These are phyloP conservation scores for Mycena sp. DNA, from an alignment of 1,284 basidiomycete genomes.

Conservation along the genomic window DNA sequence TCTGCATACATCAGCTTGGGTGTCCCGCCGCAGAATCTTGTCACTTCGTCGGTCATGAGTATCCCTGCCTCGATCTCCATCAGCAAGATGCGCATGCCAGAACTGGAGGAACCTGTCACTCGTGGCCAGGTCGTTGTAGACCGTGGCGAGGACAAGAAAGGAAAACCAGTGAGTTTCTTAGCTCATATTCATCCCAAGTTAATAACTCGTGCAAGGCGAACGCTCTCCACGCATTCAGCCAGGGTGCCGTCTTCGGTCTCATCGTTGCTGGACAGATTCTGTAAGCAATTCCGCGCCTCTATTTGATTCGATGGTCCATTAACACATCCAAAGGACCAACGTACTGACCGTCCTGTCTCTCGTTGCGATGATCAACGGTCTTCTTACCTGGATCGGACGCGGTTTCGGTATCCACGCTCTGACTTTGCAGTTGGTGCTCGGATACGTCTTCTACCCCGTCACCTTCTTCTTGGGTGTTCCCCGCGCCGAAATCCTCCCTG, in stretches of 20 bases:
- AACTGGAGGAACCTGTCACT: slow-evolving; percentile 87
- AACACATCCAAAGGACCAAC: slow-evolving; percentile 61
- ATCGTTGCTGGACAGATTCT: slow-evolving; percentile 87
- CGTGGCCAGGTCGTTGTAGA: slow-evolving; percentile 83
- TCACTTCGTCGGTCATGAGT: slow-evolving; percentile 94
- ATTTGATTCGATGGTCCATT: not conserved
- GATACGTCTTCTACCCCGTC: slow-evolving; percentile 90
- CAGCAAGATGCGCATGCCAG: slow-evolving; percentile 87
- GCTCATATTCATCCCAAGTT: not conserved
- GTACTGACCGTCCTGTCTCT: slow-evolving; percentile 85
- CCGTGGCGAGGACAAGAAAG: slow-evolving; percentile 69
- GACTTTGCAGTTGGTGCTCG: slow-evolving; percentile 85
- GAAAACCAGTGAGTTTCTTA: slow-evolving; percentile 49
- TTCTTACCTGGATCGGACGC: slow-evolving; percentile 89
- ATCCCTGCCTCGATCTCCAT: slow-evolving; percentile 95
- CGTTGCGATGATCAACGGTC: slow-evolving; percentile 83
- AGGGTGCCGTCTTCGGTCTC: slow-evolving; percentile 88
- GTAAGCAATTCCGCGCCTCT: slow-evolving; percentile 51
- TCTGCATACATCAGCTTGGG: slow-evolving; percentile 87
- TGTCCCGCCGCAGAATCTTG: slow-evolving; percentile 83
- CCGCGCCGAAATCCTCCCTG: slow-evolving; percentile 73
- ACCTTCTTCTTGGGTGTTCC: slow-evolving; percentile 88
- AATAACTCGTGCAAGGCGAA: slow-evolving; percentile 63
- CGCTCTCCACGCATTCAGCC: slow-evolving; percentile 88
- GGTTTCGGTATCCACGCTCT: slow-evolving; percentile 84